Base-by-base conservation (phyloP, 257 asterid genomes). In the Linderniella brevidens region DNA sequence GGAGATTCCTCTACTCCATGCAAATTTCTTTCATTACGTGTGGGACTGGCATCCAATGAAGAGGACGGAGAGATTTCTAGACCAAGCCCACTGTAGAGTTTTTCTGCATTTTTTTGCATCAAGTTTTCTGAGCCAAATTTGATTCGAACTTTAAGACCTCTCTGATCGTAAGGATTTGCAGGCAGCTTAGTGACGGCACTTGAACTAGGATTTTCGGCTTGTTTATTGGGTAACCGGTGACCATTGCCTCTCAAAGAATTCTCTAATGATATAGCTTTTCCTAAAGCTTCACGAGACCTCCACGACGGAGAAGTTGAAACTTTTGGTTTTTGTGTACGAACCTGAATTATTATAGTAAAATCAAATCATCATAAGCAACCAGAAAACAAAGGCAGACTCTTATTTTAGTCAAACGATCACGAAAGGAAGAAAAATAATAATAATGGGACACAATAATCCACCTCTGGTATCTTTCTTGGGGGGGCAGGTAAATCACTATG, bases 81-180 rank as follows among this genome's bases (percentile, higher is more conserved):
- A 18, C 98, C 98, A 25, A 84, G 95, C 37, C 97, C 97, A 62
- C 86, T 68, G 64, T 92, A 92, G 67, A 92, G n/a, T n/a, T n/a
- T 71, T 42, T 86, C 93, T 62, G 80, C 83, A 69, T 79, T 86
- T 75, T 79, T 79, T 58, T 58, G 77, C 56, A 81, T 60, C 54
- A 78, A 67, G 67, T 79, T 75, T 55, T 81, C 87, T 15, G 75
- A 50, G 10, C 93, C 95, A 67, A 92, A 90, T 76, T 72, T 86
- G 68, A 92, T 72, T 19, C 99, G 88, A 55, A 92, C 78, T 72
- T 79, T 92, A 60, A 86, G 79, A 38, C 70, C 65, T 68, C 70
- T 76, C 70, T 65, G 92, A 56, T 80, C 87, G 44, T 77, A 66
- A 45, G 67, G 57, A 54, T 63, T 71, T 40, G 61, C 52, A 35